Base-by-base conservation (phyloP, 2,329 filamentous ascomycete species). In the Apiospora hydei region DNA sequence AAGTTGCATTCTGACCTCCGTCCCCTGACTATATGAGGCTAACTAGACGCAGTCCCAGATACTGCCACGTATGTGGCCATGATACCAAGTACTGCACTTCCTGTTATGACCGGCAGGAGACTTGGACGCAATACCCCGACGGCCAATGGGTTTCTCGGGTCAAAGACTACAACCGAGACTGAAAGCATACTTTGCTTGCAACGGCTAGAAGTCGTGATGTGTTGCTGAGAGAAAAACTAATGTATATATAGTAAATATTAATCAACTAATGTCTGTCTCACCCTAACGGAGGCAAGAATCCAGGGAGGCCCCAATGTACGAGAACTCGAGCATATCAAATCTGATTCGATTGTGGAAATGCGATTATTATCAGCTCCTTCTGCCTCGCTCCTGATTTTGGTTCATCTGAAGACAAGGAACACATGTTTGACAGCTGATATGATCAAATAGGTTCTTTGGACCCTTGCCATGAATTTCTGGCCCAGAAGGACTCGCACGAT, bases 51-150 rank as follows among this genome's bases (percentile, higher is more conserved):
- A 68, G 66, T 6, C 24, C 66, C 4, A 41, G 43, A 7, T 68
- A 47, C 41, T 68, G 66, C 13, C 13, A 68, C 13, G n/a, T 68
- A 41, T 68, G 66, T 46, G 66, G 43, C 6, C 66, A 68, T 34
- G 66, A 68, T 18, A 46, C 43, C 41, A 68, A 47, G 26, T 0
- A 47, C n/a, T 68, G 66, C 13, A 68, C 13, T 11, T 67, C 64
- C 8, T 68, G 66, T 13, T 68, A 30, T 6, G 43, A 47, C 44
- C 41, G n/a, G 5, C 41, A 68, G 7, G 44, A 44, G 10, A 30
- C 30, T 13, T 68, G 66, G 41, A 46, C 6, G 24, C 21, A 26
- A 6, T 16, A 30, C 41, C 10, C n/a, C 30, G 11, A 41, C 11
- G 34, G 53, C 16, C 30, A 61, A 38, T 61, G 30, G 53, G 13